Conservation (phyloP, 257 asterid genomes). For the Cruciata laevipes region DNA sequence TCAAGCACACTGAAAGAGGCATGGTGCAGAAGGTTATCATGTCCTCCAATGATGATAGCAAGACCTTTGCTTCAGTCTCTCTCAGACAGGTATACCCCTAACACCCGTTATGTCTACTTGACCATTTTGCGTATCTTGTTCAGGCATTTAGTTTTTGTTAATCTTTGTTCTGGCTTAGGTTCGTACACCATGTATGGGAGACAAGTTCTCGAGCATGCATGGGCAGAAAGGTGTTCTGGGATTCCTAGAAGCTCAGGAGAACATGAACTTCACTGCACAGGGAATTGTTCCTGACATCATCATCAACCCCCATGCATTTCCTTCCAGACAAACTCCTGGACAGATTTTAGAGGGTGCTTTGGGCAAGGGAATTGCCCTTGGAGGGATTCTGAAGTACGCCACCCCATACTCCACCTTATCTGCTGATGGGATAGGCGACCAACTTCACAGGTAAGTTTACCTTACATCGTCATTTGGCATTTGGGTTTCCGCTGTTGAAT, state of each 20-base stretch:
- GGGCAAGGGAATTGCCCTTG: conserved; percentile 85
- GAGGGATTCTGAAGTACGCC: conserved; percentile 68
- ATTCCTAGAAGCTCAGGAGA: conserved; percentile 81
- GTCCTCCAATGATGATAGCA: conserved; percentile 91
- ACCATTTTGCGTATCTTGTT: background rate
- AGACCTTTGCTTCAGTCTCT: conserved; percentile 75
- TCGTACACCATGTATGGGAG: conserved; percentile 93
- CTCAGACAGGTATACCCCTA: conserved; percentile 63
- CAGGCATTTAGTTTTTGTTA: background rate
- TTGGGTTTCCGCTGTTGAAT: background rate
- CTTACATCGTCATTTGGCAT: background rate
- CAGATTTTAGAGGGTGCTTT: conserved; percentile 88
- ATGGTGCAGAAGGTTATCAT: conserved; percentile 86
- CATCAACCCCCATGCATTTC: conserved; percentile 95
- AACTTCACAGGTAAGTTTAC: conserved; percentile 68
- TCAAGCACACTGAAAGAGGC: conserved; percentile 93
- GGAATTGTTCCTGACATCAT: conserved; percentile 96
- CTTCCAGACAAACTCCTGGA: conserved; percentile 93
- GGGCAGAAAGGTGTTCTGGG: conserved; percentile 98
- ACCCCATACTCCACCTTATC: conserved; percentile 84
- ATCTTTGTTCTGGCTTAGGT: conserved; percentile 37
- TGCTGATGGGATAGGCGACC: conserved; percentile 57
- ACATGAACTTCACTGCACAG: conserved; percentile 74
- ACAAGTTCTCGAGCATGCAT: conserved; percentile 96
- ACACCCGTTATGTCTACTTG: background rate